Evolutionary conservation across 768 basidiomycete species (phyloP).

Genomic region (Melanogaster broomeanus): DNA sequence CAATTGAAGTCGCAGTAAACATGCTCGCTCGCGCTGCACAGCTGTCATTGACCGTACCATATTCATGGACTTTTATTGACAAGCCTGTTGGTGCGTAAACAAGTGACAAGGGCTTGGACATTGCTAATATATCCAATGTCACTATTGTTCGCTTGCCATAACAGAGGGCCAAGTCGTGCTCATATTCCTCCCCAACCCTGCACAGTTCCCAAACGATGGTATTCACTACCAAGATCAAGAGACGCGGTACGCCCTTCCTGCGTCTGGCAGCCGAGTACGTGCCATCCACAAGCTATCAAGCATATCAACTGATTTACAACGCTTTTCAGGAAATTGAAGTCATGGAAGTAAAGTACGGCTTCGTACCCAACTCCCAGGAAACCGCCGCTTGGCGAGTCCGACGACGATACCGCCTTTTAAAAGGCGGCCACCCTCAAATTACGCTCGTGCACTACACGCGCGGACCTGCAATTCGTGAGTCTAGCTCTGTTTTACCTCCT

Average conservation of each 20-base stretch:
- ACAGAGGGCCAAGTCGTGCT: slow-evolving; percentile 68
- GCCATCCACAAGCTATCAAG: neutral
- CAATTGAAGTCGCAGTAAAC: slow-evolving; percentile 55
- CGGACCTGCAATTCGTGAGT: slow-evolving; percentile 63
- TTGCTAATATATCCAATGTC: neutral
- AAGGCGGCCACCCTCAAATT: slow-evolving; percentile 74
- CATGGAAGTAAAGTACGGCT: slow-evolving; percentile 71
- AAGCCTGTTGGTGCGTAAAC: slow-evolving; percentile 62
- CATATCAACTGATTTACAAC: neutral
- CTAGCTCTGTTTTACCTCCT: slow-evolving; percentile 1
- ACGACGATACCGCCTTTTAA: slow-evolving; percentile 68
- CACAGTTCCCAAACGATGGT: slow-evolving; percentile 73
- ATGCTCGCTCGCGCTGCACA: slow-evolving; percentile 63
- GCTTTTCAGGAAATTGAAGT: slow-evolving; percentile 72
- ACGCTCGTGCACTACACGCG: slow-evolving; percentile 77
- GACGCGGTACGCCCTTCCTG: slow-evolving; percentile 47
- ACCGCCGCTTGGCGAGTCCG: slow-evolving; percentile 65
- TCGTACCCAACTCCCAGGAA: slow-evolving; percentile 68
- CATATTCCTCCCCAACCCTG: slow-evolving; percentile 61
- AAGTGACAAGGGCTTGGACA: neutral
- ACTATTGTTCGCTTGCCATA: neutral
- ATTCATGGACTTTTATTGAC: slow-evolving; percentile 75
- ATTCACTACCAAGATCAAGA: slow-evolving; percentile 78
- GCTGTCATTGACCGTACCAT: slow-evolving; percentile 60
- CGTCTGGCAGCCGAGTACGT: slow-evolving; percentile 61